phyloP scores from a whole-genome alignment of 2,329 filamentous ascomycete species.

The Metarhizium humberi region DNA sequence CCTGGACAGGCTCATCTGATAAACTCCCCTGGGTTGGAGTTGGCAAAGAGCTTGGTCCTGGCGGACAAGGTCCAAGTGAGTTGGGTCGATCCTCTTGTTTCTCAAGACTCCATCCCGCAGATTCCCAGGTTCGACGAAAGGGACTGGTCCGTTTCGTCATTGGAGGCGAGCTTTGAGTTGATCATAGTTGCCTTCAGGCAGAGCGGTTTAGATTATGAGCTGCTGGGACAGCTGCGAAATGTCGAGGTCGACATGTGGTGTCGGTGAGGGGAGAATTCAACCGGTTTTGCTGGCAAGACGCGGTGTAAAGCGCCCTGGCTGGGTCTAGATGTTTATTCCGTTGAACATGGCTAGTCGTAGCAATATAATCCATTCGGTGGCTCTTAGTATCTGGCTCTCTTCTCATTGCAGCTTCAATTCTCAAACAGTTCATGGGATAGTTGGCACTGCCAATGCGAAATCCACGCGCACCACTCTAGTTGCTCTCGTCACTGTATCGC shows the following conservation, averaged over 20 bases:
- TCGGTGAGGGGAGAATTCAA: not conserved
- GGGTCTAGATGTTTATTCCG: too few relatives aligned
- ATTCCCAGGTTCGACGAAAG: slow-evolving; percentile 26
- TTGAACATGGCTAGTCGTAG: too few relatives aligned
- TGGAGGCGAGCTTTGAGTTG: slow-evolving; percentile 30
- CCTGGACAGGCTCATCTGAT: slow-evolving; percentile 35
- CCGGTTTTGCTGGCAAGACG: too few relatives aligned
- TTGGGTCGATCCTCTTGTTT: slow-evolving; percentile 35
- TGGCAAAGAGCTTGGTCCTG: slow-evolving; percentile 27
- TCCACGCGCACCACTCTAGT: too few relatives aligned
- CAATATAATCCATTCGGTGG: not conserved
- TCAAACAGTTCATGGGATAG: too few relatives aligned
- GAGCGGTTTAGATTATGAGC: slow-evolving; percentile 28
- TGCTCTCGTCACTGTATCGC: too few relatives aligned
- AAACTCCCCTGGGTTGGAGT: slow-evolving; percentile 36
- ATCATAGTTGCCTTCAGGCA: slow-evolving; percentile 35
- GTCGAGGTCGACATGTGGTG: slow-evolving; percentile 32
- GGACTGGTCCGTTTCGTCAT: slow-evolving; percentile 26
- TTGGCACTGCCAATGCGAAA: too few relatives aligned
- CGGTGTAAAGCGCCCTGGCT: too few relatives aligned
- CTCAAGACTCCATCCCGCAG: slow-evolving; percentile 29
- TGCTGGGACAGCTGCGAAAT: slow-evolving; percentile 24
- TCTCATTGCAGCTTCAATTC: too few relatives aligned
- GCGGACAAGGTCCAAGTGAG: slow-evolving; percentile 29
- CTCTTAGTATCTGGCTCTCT: too few relatives aligned